Evolutionary conservation across 2,329 filamentous ascomycete genomes (phyloP), one percentile per base, ranked within the genome.

Genomic region (Fusarium goolgardi): DNA sequence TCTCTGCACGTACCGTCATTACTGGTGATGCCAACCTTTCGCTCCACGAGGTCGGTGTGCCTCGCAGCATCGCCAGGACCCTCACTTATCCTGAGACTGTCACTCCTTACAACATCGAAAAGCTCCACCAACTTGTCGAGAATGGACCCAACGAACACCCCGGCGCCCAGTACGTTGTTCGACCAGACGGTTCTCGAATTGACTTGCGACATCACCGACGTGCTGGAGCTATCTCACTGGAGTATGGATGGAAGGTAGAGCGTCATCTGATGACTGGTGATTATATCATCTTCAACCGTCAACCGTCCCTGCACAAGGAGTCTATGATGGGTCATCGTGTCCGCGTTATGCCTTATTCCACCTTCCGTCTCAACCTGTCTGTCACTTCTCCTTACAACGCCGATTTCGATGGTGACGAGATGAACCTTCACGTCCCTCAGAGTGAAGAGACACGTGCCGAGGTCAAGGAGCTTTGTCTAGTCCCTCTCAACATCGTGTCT

Each of bases 251-350:
- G 95, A 98, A 97, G 78, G 96, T 99, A 35, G 96, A 99, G 81
- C 91, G 96, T 65, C 96, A 99, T 80, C 88, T 99, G 69, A 90
- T 97, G 75, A 93, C 97, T 75, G 95, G 95, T 59, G 96, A 99
- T 80, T 96, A 93, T 71, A 98, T 99, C 81, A 94, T 99, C 76
- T 99, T 99, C 88, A 99, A 99, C 80, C 96, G 96, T 85, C 96
- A 99, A 78, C 96, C 96, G 1, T 99, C 96, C 35, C 85, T 99
- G 75, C 96, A 99, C 86, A 99, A 99, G 81, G 96, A 99, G 78
- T 99, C 96, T 63, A 99, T 99, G 96, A 99, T 99, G 96, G 96
- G 93, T 80, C 96, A 99, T 81, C 90, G 93, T 73, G 96, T 99
- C 67, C 91, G 91, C 63, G 96, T 99, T 64, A 98, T 99, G 94